Percentiles rank a stretch among this genome's conserved stretches.
These are phyloP conservation scores for Calycina herbarum DNA, from an alignment of 2,329 filamentous ascomycete species.

Conservation along the genomic window DNA sequence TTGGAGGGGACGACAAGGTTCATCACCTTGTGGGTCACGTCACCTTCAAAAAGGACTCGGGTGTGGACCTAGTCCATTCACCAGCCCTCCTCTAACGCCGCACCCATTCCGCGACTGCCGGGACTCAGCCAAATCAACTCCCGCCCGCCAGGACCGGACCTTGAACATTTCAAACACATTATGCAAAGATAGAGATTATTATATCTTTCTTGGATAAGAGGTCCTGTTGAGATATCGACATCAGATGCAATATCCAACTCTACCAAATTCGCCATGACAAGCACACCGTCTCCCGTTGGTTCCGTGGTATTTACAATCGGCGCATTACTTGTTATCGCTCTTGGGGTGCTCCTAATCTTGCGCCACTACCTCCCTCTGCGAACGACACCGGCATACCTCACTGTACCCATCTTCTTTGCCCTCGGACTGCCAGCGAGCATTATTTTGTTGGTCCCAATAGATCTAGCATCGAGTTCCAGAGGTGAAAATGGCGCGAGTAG, in stretches of 20 bases:
- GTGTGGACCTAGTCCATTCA: background rate
- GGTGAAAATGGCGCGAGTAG: slow-evolving; percentile 68
- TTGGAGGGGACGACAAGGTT: background rate
- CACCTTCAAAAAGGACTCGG: too few relatives aligned
- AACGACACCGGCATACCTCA: slow-evolving; percentile 83
- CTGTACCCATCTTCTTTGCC: slow-evolving; percentile 93
- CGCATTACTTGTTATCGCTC: slow-evolving; percentile 71
- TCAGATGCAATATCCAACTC: slow-evolving; percentile 21
- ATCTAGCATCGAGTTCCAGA: slow-evolving; percentile 82
- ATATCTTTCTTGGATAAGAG: slow-evolving; percentile 1
- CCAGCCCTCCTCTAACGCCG: background rate
- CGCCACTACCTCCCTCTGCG: slow-evolving; percentile 90
- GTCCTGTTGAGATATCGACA: background rate
- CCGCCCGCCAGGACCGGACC: background rate
- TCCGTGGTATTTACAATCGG: slow-evolving; percentile 77
- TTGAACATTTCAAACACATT: background rate
- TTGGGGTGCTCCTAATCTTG: slow-evolving; percentile 78
- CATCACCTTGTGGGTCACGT: background rate
- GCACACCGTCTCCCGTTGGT: slow-evolving; percentile 63
- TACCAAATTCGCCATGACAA: slow-evolving; percentile 26
- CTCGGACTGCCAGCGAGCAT: slow-evolving; percentile 89
- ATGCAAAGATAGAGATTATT: background rate
- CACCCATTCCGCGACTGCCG: background rate
- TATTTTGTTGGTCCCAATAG: slow-evolving; percentile 89
- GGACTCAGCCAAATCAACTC: background rate